Conservation (phyloP, 148 eudicot genomes). For the Suaeda aralocaspica region DNA sequence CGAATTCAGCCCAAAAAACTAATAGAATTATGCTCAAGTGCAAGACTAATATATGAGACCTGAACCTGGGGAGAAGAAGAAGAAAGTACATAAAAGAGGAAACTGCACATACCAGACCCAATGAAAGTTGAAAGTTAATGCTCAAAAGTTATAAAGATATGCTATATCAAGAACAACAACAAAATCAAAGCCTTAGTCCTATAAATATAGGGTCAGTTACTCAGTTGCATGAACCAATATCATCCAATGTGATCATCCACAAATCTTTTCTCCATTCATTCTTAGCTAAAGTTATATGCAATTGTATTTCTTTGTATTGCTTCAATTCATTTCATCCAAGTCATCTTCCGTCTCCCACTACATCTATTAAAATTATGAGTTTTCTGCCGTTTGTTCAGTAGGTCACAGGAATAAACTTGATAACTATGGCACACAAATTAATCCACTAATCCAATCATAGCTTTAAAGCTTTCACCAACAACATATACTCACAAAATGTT, state of each 20-base stretch:
- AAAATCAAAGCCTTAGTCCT: background rate
- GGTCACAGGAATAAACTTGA: background rate
- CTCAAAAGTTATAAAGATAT: background rate
- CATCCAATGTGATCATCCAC: too few species aligned
- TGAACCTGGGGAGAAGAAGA: background rate
- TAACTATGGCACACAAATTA: too few species aligned
- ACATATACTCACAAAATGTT: too few species aligned
- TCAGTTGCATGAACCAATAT: too few species aligned
- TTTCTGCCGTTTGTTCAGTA: background rate
- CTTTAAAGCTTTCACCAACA: too few species aligned
- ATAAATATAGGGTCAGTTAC: background rate
- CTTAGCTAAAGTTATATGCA: too few species aligned
- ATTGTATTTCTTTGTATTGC: too few species aligned
- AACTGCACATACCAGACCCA: background rate
- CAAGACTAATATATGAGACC: background rate
- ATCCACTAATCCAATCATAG: too few species aligned
- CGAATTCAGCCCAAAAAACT: background rate
- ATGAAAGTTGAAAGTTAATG: background rate
- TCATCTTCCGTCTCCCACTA: too few species aligned
- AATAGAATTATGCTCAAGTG: background rate
- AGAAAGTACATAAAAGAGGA: background rate
- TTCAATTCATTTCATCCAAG: too few species aligned
- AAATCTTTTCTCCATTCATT: too few species aligned
- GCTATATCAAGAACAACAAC: background rate
- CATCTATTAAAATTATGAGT: too few species aligned